Percentiles rank a stretch among this genome's conserved stretches.
These are phyloP conservation scores for Amoebophrya sp. DNA, from an alignment of 169 alveolate genomes.

Conservation along the genomic window DNA sequence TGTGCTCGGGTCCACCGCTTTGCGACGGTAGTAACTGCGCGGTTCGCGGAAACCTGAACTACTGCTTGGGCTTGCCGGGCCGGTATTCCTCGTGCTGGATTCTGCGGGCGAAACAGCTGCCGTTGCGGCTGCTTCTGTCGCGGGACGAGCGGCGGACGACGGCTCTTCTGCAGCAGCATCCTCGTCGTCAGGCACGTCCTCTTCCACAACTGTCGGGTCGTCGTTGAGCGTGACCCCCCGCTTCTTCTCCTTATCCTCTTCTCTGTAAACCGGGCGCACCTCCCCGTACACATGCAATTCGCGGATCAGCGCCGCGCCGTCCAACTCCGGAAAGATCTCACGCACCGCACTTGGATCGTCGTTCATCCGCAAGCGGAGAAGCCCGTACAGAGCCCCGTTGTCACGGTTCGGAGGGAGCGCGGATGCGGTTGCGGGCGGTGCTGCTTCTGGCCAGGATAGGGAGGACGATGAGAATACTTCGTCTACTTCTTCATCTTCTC, in stretches of 20 bases:
- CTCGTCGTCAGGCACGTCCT: not conserved
- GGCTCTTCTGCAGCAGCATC: not conserved
- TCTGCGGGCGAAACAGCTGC: too few relatives aligned
- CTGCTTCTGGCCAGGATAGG: not conserved
- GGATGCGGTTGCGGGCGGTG: not conserved
- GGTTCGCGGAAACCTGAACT: too few relatives aligned
- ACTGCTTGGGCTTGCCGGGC: too few relatives aligned
- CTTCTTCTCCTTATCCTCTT: not conserved
- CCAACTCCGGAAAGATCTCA: slow-evolving; percentile 39
- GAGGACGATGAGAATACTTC: not conserved
- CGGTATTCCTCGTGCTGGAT: too few relatives aligned
- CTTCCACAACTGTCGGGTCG: slow-evolving; percentile 19
- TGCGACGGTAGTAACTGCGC: too few relatives aligned
- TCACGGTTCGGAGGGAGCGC: slow-evolving; percentile 22
- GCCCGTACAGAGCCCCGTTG: slow-evolving; percentile 53
- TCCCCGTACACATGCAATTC: slow-evolving; percentile 83
- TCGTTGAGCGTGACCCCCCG: slow-evolving; percentile 23
- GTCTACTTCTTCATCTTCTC: not conserved
- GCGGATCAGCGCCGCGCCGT: slow-evolving; percentile 66
- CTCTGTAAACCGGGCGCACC: slow-evolving; percentile 30
- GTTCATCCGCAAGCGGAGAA: slow-evolving; percentile 67
- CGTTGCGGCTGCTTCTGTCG: not conserved
- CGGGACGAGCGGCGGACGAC: slow-evolving; percentile 36
- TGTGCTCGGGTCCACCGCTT: too few relatives aligned
- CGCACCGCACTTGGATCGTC: slow-evolving; percentile 37